A percentile compares a stretch with the other conserved stretches of the same genome.
Evolutionary conservation across 805 yeast species (phyloP).

Genomic region (Metschnikowia kunwiensis): DNA sequence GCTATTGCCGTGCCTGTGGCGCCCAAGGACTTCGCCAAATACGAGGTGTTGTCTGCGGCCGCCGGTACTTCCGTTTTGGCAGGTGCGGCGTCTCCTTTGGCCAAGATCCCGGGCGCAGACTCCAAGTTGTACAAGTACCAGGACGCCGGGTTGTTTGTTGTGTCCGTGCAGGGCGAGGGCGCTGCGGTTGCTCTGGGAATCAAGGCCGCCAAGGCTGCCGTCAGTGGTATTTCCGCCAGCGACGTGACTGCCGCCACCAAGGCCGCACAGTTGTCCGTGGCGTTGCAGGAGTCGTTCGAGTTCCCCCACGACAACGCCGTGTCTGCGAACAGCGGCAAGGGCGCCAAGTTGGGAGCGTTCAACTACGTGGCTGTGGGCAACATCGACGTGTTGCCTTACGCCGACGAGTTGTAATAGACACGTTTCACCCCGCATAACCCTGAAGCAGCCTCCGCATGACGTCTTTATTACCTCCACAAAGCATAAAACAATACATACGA

Average conservation of each 20-base stretch:
- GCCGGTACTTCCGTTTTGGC: slow-evolving; percentile 59
- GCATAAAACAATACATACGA: slow-evolving; percentile 6
- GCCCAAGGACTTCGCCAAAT: slow-evolving; percentile 59
- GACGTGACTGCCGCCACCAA: slow-evolving; percentile 54
- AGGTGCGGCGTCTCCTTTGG: slow-evolving; percentile 50
- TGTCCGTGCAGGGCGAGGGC: slow-evolving; percentile 62
- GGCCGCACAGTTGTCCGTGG: slow-evolving; percentile 40
- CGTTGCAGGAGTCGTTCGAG: slow-evolving; percentile 39
- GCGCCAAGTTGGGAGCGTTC: slow-evolving; percentile 48
- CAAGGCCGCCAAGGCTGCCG: slow-evolving; percentile 51
- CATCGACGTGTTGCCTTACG: slow-evolving; percentile 78
- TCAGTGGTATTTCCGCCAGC: slow-evolving; percentile 37
- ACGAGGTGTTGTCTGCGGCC: slow-evolving; percentile 68
- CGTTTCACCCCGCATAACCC: slow-evolving; percentile 12
- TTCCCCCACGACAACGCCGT: slow-evolving; percentile 30
- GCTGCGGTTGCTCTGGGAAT: slow-evolving; percentile 58
- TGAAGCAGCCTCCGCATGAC: slow-evolving; percentile 9
- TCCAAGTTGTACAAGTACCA: slow-evolving; percentile 61
- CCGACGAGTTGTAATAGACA: slow-evolving; percentile 70
- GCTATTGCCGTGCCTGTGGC: slow-evolving; percentile 79
- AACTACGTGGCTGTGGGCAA: slow-evolving; percentile 91
- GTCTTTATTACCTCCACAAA: slow-evolving; percentile 6
- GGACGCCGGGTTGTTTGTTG: slow-evolving; percentile 78
- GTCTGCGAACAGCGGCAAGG: slow-evolving; percentile 33
- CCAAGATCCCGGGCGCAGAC: slow-evolving; percentile 46